These are phyloP conservation scores for Dissoconium aciculare DNA, from an alignment of 2,329 filamentous ascomycete genomes.

Conservation along the genomic window DNA sequence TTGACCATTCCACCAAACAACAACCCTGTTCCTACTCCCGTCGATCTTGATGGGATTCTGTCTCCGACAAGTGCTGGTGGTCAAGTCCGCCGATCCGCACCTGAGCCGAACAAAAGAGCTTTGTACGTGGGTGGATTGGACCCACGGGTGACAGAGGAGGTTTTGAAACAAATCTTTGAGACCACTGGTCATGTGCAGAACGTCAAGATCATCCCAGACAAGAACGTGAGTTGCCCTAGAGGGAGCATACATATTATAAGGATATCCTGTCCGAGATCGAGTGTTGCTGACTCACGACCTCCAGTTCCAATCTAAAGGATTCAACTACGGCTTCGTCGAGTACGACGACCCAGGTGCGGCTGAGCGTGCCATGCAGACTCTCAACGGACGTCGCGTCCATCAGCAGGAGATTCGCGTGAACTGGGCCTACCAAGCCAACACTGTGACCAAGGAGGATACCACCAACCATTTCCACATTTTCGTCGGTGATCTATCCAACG, in stretches of 20 bases:
- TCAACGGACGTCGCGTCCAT: constrained; percentile 90
- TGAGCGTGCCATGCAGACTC: constrained; percentile 90
- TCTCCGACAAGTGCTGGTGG: constrained; percentile 71
- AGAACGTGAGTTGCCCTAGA: constrained; percentile 60
- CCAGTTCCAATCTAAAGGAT: constrained; percentile 66
- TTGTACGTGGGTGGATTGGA: constrained; percentile 92
- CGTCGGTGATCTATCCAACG: constrained; percentile 91
- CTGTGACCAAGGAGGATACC: constrained; percentile 85
- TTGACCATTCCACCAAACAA: constrained; percentile 73
- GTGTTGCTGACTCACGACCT: too few relatives aligned
- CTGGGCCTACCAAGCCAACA: constrained; percentile 98
- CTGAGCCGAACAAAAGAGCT: constrained; percentile 96
- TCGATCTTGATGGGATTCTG: constrained; percentile 65
- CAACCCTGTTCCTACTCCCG: constrained; percentile 84
- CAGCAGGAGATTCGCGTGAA: constrained; percentile 98
- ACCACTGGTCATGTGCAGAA: constrained; percentile 96
- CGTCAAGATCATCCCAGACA: constrained; percentile 99
- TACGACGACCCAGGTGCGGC: constrained; percentile 95
- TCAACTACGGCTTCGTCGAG: constrained; percentile 98
- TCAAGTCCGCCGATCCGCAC: constrained; percentile 76
- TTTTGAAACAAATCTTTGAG: constrained; percentile 61
- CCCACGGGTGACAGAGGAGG: constrained; percentile 46
- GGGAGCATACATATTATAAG: too few relatives aligned
- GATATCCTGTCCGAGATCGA: too few relatives aligned
- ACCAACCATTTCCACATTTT: constrained; percentile 99